Percentiles rank a stretch among this genome's conserved stretches.
Evolutionary conservation across 1,284 basidiomycete genomes (phyloP).

Genomic region (Trametes sp.): DNA sequence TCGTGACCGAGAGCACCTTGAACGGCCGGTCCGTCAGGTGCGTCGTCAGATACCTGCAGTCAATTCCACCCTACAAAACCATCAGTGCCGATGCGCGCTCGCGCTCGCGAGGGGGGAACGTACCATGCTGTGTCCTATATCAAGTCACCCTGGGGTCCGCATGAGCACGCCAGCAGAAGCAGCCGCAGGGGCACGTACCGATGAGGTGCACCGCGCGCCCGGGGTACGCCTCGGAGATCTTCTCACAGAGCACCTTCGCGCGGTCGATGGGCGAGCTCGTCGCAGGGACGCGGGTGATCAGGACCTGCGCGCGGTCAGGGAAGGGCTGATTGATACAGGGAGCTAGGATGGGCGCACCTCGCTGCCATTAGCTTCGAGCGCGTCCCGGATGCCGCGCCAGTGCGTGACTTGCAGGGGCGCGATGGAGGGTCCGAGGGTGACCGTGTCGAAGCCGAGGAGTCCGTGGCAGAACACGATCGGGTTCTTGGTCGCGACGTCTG

Average conservation of each 20-base stretch:
- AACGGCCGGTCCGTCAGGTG: constrained; percentile 74
- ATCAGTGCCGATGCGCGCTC: no score
- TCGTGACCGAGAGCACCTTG: constrained; percentile 83
- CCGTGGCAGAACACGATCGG: constrained; percentile 96
- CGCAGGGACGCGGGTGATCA: constrained; percentile 92
- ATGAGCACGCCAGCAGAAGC: constrained; percentile 40
- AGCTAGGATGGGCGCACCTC: constrained; percentile 50
- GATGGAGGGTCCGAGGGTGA: constrained; percentile 75
- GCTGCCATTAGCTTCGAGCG: constrained; percentile 86
- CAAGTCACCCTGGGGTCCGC: constrained; percentile 34
- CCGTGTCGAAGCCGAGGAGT: constrained; percentile 86
- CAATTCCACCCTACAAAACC: constrained; percentile 80
- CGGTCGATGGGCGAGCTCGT: constrained; percentile 88
- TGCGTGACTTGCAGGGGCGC: constrained; percentile 88
- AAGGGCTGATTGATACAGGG: no score
- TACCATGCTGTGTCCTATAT: constrained; percentile 88
- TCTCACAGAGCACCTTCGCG: constrained; percentile 85
- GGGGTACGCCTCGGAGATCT: constrained; percentile 81
- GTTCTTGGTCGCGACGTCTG: constrained; percentile 79
- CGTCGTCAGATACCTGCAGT: constrained; percentile 87
- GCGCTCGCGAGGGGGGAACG: no score
- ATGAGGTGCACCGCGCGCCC: constrained; percentile 89
- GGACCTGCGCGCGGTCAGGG: constrained; percentile 58
- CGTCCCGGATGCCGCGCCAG: constrained; percentile 95
- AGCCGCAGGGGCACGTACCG: constrained; percentile 50